Conservation (phyloP, 768 basidiomycete species). For the Suillus occidentalis region DNA sequence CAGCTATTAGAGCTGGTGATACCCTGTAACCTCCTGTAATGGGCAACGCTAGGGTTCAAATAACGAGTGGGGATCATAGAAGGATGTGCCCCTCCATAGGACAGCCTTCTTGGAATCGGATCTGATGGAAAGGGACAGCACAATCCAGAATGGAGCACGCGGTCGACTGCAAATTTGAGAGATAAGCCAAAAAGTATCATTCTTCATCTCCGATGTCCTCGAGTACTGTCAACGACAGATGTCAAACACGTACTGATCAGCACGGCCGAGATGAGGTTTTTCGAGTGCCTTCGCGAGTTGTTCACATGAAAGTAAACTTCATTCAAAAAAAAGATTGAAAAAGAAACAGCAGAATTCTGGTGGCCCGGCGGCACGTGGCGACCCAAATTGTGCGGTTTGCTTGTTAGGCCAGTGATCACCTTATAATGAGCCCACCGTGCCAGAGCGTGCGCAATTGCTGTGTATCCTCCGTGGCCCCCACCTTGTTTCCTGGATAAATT, state of each 20-base stretch:
- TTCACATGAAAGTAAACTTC: conserved; percentile 7
- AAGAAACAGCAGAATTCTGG: conserved; percentile 13
- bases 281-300: conserved; percentile 1
- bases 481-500: conserved; percentile 4
- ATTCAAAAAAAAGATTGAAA: not conserved
- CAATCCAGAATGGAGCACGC: not conserved
- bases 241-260: conserved; percentile 6
- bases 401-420: conserved; percentile 20
- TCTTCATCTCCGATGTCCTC: conserved; percentile 1
- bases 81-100: not conserved
- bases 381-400: conserved; percentile 28
- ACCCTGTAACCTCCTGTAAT: not conserved
- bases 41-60: not conserved
- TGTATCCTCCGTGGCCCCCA: conserved; percentile 5
- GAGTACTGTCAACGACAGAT: not conserved
- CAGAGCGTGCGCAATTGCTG: conserved; percentile 7
- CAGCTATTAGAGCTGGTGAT: not conserved
- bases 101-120: not conserved
- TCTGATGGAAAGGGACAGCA: not conserved
- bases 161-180: not conserved
- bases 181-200: conserved; percentile 2
- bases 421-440: conserved; percentile 26
- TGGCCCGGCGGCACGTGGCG: conserved; percentile 24
- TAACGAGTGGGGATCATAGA: not conserved
- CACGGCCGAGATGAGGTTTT: not conserved